Evolutionary conservation across 441 rosid genomes (phyloP).

Genomic region (Erodium texanum): DNA sequence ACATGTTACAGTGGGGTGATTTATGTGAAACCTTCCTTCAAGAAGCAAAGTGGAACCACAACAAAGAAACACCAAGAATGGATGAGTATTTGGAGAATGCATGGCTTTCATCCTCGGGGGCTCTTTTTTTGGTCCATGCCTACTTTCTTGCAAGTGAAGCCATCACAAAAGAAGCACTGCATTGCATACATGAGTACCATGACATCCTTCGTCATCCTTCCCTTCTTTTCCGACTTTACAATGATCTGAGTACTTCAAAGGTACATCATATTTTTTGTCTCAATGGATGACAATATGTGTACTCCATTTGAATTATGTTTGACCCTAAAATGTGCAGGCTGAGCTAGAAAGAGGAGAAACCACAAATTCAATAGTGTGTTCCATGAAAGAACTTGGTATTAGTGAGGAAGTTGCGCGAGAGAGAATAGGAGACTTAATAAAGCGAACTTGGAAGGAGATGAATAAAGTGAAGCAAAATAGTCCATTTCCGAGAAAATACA

Average conservation of each 20-base stretch:
- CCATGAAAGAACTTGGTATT: conserved; percentile 25
- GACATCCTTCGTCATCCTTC: conserved; percentile 28
- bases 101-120: conserved; percentile 37
- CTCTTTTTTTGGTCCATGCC: conserved; percentile 24
- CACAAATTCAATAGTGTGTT: conserved; percentile 24
- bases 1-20: conserved; percentile 33
- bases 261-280: no score
- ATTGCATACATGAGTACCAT: conserved; percentile 18
- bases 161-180: conserved; percentile 11
- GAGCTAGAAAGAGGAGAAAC: conserved; percentile 32
- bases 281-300: no score
- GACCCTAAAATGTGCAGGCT: conserved; percentile 17
- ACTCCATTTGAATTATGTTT: no score
- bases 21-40: conserved; percentile 28
- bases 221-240: conserved; percentile 32
- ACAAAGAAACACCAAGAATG: conserved; percentile 22
- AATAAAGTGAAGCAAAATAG: no score
- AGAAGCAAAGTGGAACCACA: conserved; percentile 37
- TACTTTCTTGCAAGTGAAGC: conserved; percentile 18
- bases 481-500: conserved; percentile 14
- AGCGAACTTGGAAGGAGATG: conserved; percentile 29
- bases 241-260: conserved; percentile 32
- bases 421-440: conserved; percentile 18
- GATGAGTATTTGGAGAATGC: conserved; percentile 33
- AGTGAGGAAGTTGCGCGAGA: conserved; percentile 23